Conservation (phyloP, 2,329 filamentous ascomycete species). For the Didymella lethalis region DNA sequence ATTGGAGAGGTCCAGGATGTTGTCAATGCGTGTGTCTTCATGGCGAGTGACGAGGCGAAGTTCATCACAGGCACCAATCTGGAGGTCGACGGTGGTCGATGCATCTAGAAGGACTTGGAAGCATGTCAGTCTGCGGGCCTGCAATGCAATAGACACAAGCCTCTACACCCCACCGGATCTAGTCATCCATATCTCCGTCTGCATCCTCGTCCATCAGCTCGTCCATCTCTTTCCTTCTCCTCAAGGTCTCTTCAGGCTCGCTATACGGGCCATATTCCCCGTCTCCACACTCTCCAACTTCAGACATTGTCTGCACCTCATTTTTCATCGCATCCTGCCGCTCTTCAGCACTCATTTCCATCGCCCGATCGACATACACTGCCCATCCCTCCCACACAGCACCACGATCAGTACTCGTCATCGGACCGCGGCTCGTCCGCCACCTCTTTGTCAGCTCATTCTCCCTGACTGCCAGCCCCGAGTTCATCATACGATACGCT, state of each 20-base stretch:
- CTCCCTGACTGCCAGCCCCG: conserved; percentile 26
- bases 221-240: conserved; percentile 29
- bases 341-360: conserved; percentile 34
- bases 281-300: conserved; percentile 17
- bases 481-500: conserved; percentile 30
- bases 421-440: conserved; percentile 29
- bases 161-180: not conserved
- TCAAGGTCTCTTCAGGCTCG: conserved; percentile 18
- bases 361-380: conserved; percentile 24
- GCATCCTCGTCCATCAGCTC: conserved; percentile 29
- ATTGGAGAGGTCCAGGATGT: conserved; percentile 70
- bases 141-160: not conserved
- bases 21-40: conserved; percentile 63
- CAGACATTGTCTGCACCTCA: not conserved
- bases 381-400: conserved; percentile 48
- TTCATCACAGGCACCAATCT: conserved; percentile 66
- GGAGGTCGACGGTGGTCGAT: conserved; percentile 51
- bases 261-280: conserved; percentile 12
- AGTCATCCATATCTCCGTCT: conserved; percentile 24
- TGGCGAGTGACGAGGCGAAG: conserved; percentile 65
- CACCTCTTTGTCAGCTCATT: conserved; percentile 44
- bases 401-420: conserved; percentile 34
- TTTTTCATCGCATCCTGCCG: conserved; percentile 19
- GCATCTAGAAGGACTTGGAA: conserved; percentile 34
- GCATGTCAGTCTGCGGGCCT: not conserved